phyloP scores from a whole-genome alignment of 2,329 filamentous ascomycete species.

The Fusarium anguioides region DNA sequence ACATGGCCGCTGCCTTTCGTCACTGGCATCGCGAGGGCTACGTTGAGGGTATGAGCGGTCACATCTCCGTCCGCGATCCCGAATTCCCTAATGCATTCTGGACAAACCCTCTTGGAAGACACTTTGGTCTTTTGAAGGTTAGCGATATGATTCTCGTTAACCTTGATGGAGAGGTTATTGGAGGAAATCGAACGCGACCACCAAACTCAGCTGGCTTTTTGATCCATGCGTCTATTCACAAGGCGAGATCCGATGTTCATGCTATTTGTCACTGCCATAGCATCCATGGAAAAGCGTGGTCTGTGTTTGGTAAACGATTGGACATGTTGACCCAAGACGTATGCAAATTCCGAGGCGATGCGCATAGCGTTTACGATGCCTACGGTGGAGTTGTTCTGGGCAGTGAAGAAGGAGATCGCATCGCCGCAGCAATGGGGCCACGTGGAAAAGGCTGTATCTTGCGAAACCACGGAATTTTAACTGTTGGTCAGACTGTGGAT shows the following conservation, averaged over 20 bases:
- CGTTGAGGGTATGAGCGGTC: constrained; percentile 75
- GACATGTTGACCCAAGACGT: constrained; percentile 77
- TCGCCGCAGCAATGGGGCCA: constrained; percentile 70
- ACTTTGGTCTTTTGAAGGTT: constrained; percentile 74
- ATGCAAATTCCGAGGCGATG: constrained; percentile 69
- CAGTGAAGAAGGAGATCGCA: constrained; percentile 70
- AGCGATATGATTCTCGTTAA: constrained; percentile 76
- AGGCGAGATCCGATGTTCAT: constrained; percentile 71
- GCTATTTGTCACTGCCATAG: constrained; percentile 77
- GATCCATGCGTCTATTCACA: constrained; percentile 74
- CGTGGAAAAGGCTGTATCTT: constrained; percentile 71
- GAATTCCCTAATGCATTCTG: constrained; percentile 71
- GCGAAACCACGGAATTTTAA: constrained; percentile 77
- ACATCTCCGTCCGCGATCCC: constrained; percentile 74
- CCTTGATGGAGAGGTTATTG: constrained; percentile 68
- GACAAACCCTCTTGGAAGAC: constrained; percentile 72
- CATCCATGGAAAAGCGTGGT: constrained; percentile 74
- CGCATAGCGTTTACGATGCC: constrained; percentile 72
- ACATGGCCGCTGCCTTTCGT: constrained; percentile 75
- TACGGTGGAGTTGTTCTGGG: constrained; percentile 64
- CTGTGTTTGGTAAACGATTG: constrained; percentile 68
- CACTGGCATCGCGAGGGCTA: constrained; percentile 74
- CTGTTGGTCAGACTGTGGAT: constrained; percentile 76
- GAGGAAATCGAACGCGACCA: constrained; percentile 68
- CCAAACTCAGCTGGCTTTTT: constrained; percentile 76